Evolutionary conservation across 1,284 basidiomycete species (phyloP), one percentile per base, ranked within the genome.

Genomic region (Trichosporon faecale): DNA sequence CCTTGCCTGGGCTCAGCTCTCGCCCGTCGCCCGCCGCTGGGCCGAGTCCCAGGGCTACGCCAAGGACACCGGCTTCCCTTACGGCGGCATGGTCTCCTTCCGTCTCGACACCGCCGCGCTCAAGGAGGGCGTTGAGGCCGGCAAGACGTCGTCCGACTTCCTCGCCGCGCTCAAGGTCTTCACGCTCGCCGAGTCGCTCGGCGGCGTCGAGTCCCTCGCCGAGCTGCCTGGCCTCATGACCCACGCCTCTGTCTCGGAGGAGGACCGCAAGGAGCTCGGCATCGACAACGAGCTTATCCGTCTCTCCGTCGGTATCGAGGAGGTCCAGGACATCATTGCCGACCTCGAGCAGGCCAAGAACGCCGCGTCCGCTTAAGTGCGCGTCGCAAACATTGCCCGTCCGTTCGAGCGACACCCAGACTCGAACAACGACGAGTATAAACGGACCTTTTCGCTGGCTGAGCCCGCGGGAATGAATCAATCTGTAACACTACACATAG

Each of bases 121-220:
- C 31, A 11, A 7, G 29, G 37, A 69, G 21, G 66, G 68, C 61
- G 67, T 66, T 21, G 68, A 71, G 14, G 64, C 64, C n/a, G 25
- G 33, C 21, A 33, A 37, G 25, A 31, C 29, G 16, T 37, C 35
- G 27, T 73, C 72, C 70, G 85, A 81, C 74, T 94, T 98, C 85
- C 84, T 97, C 67, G 88, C 88, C 0, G 82, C 87, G 1, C 86
- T 90, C 37, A 83, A 88, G 55, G 80, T 96, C 61, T 95, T 97
- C 79, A 89, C 90, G 14, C 87, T 98, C 18, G 95, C 95, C 2
- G 95, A 97, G 86, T 91, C 89, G 64, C 84, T 98, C 5, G 95
- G 95, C 2, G 95, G 95, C 0, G 93, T 97, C 16, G 95, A 98
- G 87, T 91, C 89, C 80, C 84, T 97, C 66, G 91, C 91, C 7